Percentiles rank a stretch among this genome's conserved stretches.
These are phyloP conservation scores for Hansenula lynferdii DNA, from an alignment of 1,139 yeast species.

Conservation along the genomic window DNA sequence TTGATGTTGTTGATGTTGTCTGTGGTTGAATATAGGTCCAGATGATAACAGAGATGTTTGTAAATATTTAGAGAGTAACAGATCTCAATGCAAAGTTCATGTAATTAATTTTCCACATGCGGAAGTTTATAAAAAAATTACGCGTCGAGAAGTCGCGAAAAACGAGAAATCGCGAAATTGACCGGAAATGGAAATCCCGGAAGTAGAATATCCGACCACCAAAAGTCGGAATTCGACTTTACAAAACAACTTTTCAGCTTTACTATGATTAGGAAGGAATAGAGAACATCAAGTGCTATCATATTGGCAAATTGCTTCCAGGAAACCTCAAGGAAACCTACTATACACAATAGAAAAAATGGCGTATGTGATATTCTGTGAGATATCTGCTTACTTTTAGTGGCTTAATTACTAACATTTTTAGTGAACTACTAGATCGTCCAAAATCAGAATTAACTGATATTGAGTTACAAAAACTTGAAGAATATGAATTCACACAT, in stretches of 20 bases:
- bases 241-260: constrained; percentile 1
- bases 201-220: too few relatives aligned
- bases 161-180: background rate
- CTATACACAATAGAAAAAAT: constrained; percentile 4
- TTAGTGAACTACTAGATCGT: constrained; percentile 60
- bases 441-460: constrained; percentile 80
- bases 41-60: background rate
- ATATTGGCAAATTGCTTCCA: too few relatives aligned
- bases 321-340: too few relatives aligned
- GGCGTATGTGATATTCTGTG: constrained; percentile 14
- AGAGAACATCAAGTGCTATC: background rate
- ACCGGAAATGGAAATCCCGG: background rate
- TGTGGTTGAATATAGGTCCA: background rate
- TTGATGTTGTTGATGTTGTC: background rate
- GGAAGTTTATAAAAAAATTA: background rate
- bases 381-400: constrained; percentile 2
- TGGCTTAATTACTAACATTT: constrained; percentile 9
- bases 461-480: constrained; percentile 72
- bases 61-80: background rate
- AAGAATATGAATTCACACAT: constrained; percentile 83
- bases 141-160: background rate
- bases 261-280: background rate
- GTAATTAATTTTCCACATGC: background rate
- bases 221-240: background rate
- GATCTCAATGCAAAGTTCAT: background rate